Base-by-base conservation (phyloP, 2,329 filamentous ascomycete species). In the Fusarium cicatricum region DNA sequence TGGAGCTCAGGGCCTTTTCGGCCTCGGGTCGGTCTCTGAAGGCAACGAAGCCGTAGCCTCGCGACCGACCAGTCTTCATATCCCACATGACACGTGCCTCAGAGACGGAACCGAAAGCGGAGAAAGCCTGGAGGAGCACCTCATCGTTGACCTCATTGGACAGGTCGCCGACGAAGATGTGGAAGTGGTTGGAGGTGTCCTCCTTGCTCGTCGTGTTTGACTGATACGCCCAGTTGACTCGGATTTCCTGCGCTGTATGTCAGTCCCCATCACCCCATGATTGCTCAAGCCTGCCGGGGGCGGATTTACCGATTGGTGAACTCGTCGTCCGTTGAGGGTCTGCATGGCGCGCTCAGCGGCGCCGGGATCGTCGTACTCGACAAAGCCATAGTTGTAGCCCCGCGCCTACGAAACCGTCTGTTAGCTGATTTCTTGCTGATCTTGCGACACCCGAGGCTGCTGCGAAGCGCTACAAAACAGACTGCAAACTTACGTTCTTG, bases 1-100 rank as follows among this genome's bases (percentile, higher is more conserved):
- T 99, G 60, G 92, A 92, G 78, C 90, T 96, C 71, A 99, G 78
- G 2, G 95, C 94, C 78, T 97, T 97, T 76, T 99, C 95, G 23
- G 95, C 95, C 71, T 99, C 95, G 31, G 85, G 80, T 62, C 94
- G 91, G 62, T 99, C 95, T 60, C 94, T 90, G 85, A 96, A 99
- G 43, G 95, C 95, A 67, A 98, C 94, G 72, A 99, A 99, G 11
- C 95, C 95, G 72, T 99, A 99, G 57, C 95, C 95, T 73, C 95
- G 91, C 65, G 95, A 98, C 62, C 95, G 89, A 66, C 95, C 95
- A 31, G 95, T 99, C 85, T 99, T 99, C 95, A 99, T 99, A 76
- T 99, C 95, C 95, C 95, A 99, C 95, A 99, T 99, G 63, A 99
- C 95, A 70, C 95, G 92, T 56, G 95, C 95, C 77, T 99, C 95